Evolutionary conservation across 441 rosid species (phyloP), one percentile per base, ranked within the genome.

Genomic region (Mallotus japonicus): DNA sequence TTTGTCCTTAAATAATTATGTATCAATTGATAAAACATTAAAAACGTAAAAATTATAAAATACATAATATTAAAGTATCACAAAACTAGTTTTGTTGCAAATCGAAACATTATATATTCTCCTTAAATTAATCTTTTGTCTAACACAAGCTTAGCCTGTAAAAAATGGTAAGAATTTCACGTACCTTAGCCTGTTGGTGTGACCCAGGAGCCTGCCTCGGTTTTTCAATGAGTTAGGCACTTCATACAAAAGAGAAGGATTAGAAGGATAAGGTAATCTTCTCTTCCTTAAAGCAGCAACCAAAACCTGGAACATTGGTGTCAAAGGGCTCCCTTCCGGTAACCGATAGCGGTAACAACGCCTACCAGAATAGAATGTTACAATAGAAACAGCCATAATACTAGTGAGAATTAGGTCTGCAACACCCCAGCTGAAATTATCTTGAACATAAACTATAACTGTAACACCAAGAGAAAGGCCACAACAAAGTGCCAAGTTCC

Each of bases 401-500:
- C 78, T 88, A 0, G 96, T 86, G 1, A 95, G 93, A 63, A 92
- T 74, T 46, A 95, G 88, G 53, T 83, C 87, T 3, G 90, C 96
- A 90, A 88, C 86, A 5, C 92, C 90, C 96, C 97, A 90, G 32
- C 96, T 88, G 3, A 89, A 89, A 51, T 89, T 87, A 88, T 85
- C 89, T 78, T 92, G 89, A 63, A 89, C 83, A 87, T 88, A 92
- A 49, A 90, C 94, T 40, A 90, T 83, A 22, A 92, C 88, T 5
- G 92, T 86, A 10, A 91, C 80, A 15, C 93, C 96, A 65, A 89
- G 69, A 8, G 89, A 82, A 3, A 92, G 88, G 32, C 97, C 92
- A 3, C 88, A 60, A 56, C 87, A 86, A 73, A 87, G 79, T 13
- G 91, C 87, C 69, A 90, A 77, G 85, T 85, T 85, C 79, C 89